Conservation (phyloP, 306 rosid genomes). For the Dicorynia guianensis region DNA sequence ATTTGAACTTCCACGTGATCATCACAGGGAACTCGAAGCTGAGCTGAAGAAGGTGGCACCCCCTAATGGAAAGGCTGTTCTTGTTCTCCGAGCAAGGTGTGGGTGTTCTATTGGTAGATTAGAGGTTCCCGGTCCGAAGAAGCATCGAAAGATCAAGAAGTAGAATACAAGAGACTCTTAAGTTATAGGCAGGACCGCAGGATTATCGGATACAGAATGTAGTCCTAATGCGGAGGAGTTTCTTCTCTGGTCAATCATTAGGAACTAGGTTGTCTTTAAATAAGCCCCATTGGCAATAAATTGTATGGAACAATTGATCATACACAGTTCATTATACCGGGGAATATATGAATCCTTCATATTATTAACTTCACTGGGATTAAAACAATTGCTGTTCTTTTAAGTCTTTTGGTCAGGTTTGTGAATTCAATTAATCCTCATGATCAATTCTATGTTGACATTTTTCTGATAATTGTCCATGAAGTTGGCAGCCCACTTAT, state of each 20-base stretch:
- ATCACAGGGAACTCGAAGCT: conserved; percentile 83
- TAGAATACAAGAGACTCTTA: conserved; percentile 47
- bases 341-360: conserved; percentile 55
- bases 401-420: conserved; percentile 31
- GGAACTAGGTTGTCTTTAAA: conserved; percentile 61
- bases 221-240: conserved; percentile 52
- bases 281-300: conserved; percentile 67
- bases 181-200: conserved; percentile 46
- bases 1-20: conserved; percentile 83
- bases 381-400: conserved; percentile 30
- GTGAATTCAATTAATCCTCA: conserved; percentile 34
- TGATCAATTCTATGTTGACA: conserved; percentile 22
- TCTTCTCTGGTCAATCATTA: conserved; percentile 47
- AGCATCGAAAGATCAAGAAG: conserved; percentile 77
- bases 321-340: conserved; percentile 60
- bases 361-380: conserved; percentile 40
- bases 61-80: conserved; percentile 84
- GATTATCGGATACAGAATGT: conserved; percentile 47
- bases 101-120: conserved; percentile 97
- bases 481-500: not conserved
- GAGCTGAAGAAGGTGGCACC: conserved; percentile 98
- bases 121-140: conserved; percentile 90
- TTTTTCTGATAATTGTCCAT: conserved; percentile 9
- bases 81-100: conserved; percentile 82
- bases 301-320: conserved; percentile 54